Evolutionary conservation across 2,329 filamentous ascomycete genomes (phyloP), one percentile per base, ranked within the genome.

Genomic region (Teratosphaeria gauchensis): DNA sequence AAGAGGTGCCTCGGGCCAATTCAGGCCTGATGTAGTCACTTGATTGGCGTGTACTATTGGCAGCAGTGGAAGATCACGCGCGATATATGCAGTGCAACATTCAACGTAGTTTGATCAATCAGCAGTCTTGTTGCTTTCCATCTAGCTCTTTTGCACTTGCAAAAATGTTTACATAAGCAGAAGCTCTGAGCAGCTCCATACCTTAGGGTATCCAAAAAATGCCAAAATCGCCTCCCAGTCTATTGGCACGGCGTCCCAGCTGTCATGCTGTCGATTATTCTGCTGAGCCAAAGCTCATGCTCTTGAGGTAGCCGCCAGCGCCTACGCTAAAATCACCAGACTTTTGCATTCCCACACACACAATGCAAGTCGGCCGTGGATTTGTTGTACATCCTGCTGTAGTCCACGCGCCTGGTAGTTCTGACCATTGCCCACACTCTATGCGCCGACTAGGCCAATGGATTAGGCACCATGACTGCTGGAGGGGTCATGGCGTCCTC

Each of bases 321-420:
- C 64, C 64, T 58, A 62, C 64, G 64, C 64, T 66, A 58, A 64
- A 59, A 14, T 11, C 11, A 42, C 46, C 53, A 57, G 56, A 21
- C 46, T 51, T 14, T 53, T 4, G 12, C 31, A 53, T 7, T 21
- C 48, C 9, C 4, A 31, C 24, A 24, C 31, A 30, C 24, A 14
- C 14, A 31, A 53, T 24, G 12, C 16, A n/a, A 28, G 12, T 33
- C 8, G 16, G 24, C 24, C n/a, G 51, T 53, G 31, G 28, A 30
- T 31, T 6, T 31, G 24, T 24, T 31, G 31, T 31, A 31, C 16
- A 53, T 33, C 8, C 24, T 19, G 4, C 42, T 21, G 42, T 53
- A 30, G 12, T 33, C 28, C 14, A 16, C n/a, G 19, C 31, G 51
- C 28, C 30, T n/a, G 28, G 24, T 53, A 3, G 51, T 19, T 53